Base-by-base conservation (phyloP, 2,329 filamentous ascomycete species). In the Cercospora zeina region DNA sequence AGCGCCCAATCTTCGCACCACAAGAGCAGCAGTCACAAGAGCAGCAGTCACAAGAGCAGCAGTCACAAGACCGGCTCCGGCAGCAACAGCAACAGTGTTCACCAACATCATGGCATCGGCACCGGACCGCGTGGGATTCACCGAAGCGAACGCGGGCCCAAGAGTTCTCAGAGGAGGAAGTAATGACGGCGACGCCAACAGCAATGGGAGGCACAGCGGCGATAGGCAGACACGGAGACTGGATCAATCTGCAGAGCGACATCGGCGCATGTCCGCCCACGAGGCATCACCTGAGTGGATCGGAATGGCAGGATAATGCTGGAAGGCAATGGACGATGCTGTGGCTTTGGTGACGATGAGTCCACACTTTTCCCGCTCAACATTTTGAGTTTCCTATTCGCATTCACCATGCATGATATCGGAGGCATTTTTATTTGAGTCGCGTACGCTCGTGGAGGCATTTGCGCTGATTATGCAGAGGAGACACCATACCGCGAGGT, bases 81-180 rank as follows among this genome's bases (percentile, higher is more conserved):
- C 63, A 62, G 57, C 56, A 64, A 36, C 64, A 45, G 21, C 24
- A 58, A 42, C 37, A 61, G 54, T 47, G 33, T 47, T 31, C 39
- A 58, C n/a, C 39, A 31, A 54, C 59, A 49, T 50, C 59, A 62
- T 14, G 19, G 30, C 16, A 61, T 58, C 36, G 65, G 65, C 61
- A 58, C 58, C 61, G 66, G 66, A 65, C 63, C 65, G 66, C 63
- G 65, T 63, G 66, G 61, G 45, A 63, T 64, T 53, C 62, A 65
- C 58, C 58, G 61, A 21, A 37, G 54, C 16, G 62, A 67, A 36
- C 45, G 63, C 34, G 55, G 57, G 57, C 62, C 65, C 55, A 55
- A 64, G 49, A 64, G 58, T 54, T 63, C 63, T 54, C 66, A 67
- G 63, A 62, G 66, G 51, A 59, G 66, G 58, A 68, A 68, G 65